Conservation (phyloP, 345 rosid genomes). For the Euphorbia pulcherrima region DNA sequence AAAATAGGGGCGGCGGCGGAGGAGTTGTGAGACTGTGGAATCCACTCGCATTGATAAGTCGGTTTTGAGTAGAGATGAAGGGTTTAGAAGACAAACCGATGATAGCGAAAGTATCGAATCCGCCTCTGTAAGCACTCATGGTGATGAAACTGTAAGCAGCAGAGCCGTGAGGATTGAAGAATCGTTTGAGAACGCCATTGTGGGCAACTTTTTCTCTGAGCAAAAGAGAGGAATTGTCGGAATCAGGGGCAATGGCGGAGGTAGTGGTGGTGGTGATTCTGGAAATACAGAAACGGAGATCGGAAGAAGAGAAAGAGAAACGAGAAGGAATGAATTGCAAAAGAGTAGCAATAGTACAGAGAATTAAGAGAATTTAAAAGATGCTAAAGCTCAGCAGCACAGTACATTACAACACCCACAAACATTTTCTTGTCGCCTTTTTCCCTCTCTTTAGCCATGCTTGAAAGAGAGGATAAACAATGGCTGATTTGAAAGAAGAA, state of each 20-base stretch:
- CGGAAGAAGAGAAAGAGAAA: slow-evolving; percentile 64
- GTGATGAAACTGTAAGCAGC: slow-evolving; percentile 80
- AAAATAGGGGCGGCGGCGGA: slow-evolving; percentile 20
- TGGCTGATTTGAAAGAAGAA: not conserved
- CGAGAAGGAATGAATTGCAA: slow-evolving; percentile 72
- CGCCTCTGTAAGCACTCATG: slow-evolving; percentile 85
- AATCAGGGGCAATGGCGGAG: slow-evolving; percentile 16
- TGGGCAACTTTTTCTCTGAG: slow-evolving; percentile 39
- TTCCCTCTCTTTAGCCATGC: slow-evolving; percentile 52
- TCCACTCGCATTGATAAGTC: slow-evolving; percentile 68
- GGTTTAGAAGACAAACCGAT: slow-evolving; percentile 85
- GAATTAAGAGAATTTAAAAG: slow-evolving; percentile 51
- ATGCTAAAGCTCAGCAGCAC: slow-evolving; percentile 71
- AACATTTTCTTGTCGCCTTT: slow-evolving; percentile 47
- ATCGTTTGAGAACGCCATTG: slow-evolving; percentile 52
- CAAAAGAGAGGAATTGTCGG: slow-evolving; percentile 6
- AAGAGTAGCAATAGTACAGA: slow-evolving; percentile 60
- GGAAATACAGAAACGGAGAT: slow-evolving; percentile 74
- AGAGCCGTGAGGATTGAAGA: slow-evolving; percentile 58
- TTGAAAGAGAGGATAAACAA: not conserved
- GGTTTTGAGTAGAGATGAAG: slow-evolving; percentile 68
- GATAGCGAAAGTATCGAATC: slow-evolving; percentile 57
- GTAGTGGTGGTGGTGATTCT: slow-evolving; percentile 34
- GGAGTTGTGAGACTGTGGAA: slow-evolving; percentile 22
- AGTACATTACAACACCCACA: slow-evolving; percentile 53